Percentiles rank a stretch among this genome's conserved stretches.
Evolutionary conservation across 192 early-diverging fungal genomes (phyloP).

Genomic region (Pecoramyces ruminantium): DNA sequence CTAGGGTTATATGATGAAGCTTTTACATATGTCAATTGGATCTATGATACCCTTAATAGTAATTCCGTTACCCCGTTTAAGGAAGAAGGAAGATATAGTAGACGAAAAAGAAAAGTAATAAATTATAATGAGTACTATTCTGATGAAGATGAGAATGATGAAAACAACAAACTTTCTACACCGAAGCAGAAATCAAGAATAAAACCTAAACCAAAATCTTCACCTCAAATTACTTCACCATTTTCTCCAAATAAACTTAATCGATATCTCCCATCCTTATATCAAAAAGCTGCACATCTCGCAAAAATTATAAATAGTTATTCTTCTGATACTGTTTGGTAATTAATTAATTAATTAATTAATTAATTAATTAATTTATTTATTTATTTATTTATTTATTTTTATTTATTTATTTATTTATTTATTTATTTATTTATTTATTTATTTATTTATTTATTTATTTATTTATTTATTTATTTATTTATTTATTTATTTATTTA

Average conservation of each 20-base stretch:
- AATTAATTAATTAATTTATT: too few relatives aligned
- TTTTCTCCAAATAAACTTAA: background rate
- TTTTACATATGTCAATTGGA: background rate
- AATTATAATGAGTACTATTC: background rate
- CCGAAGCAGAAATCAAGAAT: background rate
- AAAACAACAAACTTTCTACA: too few relatives aligned
- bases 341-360: too few relatives aligned
- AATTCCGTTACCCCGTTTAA: background rate
- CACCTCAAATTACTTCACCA: background rate
- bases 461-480: too few relatives aligned
- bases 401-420: too few relatives aligned
- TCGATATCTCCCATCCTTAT: background rate
- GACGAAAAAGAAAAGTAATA: background rate
- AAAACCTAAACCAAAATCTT: background rate
- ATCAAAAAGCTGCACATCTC: background rate
- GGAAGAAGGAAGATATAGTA: background rate
- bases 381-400: too few relatives aligned
- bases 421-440: too few relatives aligned
- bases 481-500: too few relatives aligned
- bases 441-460: too few relatives aligned
- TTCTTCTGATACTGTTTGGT: background rate
- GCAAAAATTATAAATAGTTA: background rate
- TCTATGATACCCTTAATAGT: background rate
- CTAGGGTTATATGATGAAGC: background rate
- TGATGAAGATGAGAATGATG: background rate